Evolutionary conservation across 768 basidiomycete genomes (phyloP).

Genomic region (Leccinellum rugosiceps): DNA sequence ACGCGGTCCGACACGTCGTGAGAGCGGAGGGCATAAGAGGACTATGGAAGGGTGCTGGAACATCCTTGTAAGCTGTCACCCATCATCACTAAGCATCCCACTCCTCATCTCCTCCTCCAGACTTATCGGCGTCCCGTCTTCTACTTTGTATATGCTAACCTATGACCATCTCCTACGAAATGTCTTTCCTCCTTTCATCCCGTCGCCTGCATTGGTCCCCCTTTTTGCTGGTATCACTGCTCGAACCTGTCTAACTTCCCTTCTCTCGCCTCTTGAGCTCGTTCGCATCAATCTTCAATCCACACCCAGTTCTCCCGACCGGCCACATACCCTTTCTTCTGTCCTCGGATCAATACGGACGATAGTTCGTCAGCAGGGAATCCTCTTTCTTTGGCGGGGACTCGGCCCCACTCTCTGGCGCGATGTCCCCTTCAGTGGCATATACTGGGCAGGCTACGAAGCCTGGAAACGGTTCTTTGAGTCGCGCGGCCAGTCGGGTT

Average conservation of each 20-base stretch:
- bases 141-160: slow-evolving; percentile 92
- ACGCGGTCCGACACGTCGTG: slow-evolving; percentile 78
- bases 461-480: slow-evolving; percentile 64
- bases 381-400: slow-evolving; percentile 81
- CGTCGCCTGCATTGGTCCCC: slow-evolving; percentile 55
- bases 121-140: slow-evolving; percentile 86
- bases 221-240: slow-evolving; percentile 81
- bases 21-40: slow-evolving; percentile 79
- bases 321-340: slow-evolving; percentile 74
- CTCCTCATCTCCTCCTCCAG: slow-evolving; percentile 37
- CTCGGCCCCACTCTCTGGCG: slow-evolving; percentile 92
- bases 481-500: slow-evolving; percentile 51
- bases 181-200: slow-evolving; percentile 57
- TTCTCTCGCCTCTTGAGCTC: slow-evolving; percentile 87
- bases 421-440: slow-evolving; percentile 94
- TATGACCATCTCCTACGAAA: slow-evolving; percentile 83
- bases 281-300: slow-evolving; percentile 92
- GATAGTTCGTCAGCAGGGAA: slow-evolving; percentile 61
- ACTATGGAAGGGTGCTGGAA: slow-evolving; percentile 94
- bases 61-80: slow-evolving; percentile 63
- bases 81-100: not conserved
- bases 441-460: slow-evolving; percentile 98
- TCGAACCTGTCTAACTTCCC: slow-evolving; percentile 71
- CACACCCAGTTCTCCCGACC: slow-evolving; percentile 65
- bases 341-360: slow-evolving; percentile 61